Evolutionary conservation across 495 filamentous ascomycete species (phyloP), one percentile per base, ranked within the genome.

Genomic region (Annulohypoxylon maeteangense): DNA sequence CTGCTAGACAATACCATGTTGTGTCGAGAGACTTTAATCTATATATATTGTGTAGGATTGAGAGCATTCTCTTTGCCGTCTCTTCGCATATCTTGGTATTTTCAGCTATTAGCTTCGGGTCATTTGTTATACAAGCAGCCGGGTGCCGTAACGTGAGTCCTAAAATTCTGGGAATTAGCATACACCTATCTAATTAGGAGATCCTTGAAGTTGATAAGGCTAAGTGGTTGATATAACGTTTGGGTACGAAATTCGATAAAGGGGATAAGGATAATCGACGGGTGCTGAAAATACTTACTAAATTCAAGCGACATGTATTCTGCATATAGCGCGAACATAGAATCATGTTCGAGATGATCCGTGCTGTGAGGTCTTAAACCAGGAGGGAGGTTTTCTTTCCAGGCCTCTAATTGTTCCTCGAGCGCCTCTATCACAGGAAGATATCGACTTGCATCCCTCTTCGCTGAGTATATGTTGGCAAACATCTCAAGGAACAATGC

Each of bases 1-100:
- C 84, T 0, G 90, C 88, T 53, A 84, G 78, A 62, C 88, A 89
- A 65, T 92, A 90, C 91, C 91, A 94, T n/a, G 91, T 92, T 11
- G 90, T 92, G 70, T 95, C 92, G n/a, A 93, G 78, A 65, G 89
- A 89, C 74, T 89, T 89, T 48, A 84, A 77, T 74, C 86, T 85
- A 51, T 87, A 84, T 25, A 94, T 75, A 47, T 85, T 81, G 27
- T 82, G 79, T 11, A 91, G 84, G 42, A 86, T 84, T 51, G 82
- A 79, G 16, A 95, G 82, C 72, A 93, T 87, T 57, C 87, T 83
- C 67, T 83, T 83, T 36, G 90, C 86, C 23, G 88, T 83, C 16
- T 90, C 88, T 22, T 93, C 87, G 73, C 90, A 93, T 40, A 89
- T 85, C 50, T 86, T 83, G 14, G 91, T 85, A 74, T 91, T 93